Base-by-base conservation (phyloP, 1,284 basidiomycete species). In the Ganoderma multipileum region DNA sequence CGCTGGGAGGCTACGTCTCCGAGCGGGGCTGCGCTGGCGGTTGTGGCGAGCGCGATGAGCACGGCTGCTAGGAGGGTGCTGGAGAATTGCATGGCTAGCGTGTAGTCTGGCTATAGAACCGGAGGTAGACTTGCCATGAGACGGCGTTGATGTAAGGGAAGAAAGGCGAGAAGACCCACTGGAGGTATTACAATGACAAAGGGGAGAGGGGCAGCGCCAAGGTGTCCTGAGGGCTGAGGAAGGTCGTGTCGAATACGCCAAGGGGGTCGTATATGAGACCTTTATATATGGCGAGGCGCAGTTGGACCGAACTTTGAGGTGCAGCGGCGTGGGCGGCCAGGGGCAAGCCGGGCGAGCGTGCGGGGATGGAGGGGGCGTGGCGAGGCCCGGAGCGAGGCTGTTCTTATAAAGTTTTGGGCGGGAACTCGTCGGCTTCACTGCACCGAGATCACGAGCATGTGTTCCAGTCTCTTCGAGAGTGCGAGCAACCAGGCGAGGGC, bases 351-450 rank as follows among this genome's bases (percentile, higher is more conserved):
- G 65, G 47, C 23, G 23, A 11, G 12, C 57, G 68, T 20, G 68
- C 70, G 66, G 70, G 68, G 38, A 71, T 65, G 54, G 54, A 55
- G 54, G 30, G 52, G 54, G 18, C 28, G 54, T 30, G 55, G 20
- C 55, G 55, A 58, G 55, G 20, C 20, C 55, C 26, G n/a, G 20
- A 18, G 28, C 55, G 54, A 55, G 54, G 54, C 33, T 58, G 30
- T 36, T 58, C 55, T 38, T 58, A 55, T 30, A 30, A 12, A 58
- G 18, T 20, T n/a, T 12, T 9, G 3, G 16, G 16, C 55, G 55
- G 33, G 55, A 33, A 38, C 55, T 36, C 20, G 33, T 38, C 55
- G 55, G 55, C 55, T 28, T 58, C 55, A 58, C 33, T 58, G 33
- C 55, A 36, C 55, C 30, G 20, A 30, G 28, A 5, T 38, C 12